Evolutionary conservation across 2,329 filamentous ascomycete species (phyloP), one percentile per base, ranked within the genome.

Genomic region (Cercospora sp.): DNA sequence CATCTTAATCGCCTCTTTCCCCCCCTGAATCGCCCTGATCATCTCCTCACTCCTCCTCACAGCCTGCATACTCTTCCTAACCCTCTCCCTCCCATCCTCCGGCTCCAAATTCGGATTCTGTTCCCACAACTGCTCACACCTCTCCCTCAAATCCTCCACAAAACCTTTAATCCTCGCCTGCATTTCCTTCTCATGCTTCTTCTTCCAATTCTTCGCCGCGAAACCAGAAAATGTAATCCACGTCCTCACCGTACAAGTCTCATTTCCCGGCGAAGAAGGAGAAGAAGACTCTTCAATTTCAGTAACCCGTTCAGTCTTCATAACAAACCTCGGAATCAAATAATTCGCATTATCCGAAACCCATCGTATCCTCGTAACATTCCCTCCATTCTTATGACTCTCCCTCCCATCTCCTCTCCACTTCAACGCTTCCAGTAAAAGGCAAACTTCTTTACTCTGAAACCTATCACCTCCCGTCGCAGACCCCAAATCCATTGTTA

Each of bases 141-240:
- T 63, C 20, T 55, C 53, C 36, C 60, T 68, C 18, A 68, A 57
- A 60, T 68, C 67, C 42, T 66, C 51, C 39, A 64, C 62, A 30
- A 68, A 68, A 30, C 64, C 51, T 23, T 12, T 31, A n/a, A 68
- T 28, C 6, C 63, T 31, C 30, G 30, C 71, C 69, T 78, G 73
- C 71, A 83, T 72, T 58, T 74, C 73, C 39, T 66, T 67, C 61
- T 76, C 78, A 73, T 79, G 81, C 75, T 82, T 80, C 79, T 80
- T 82, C 75, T 77, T 78, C 16, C 81, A 76, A 42, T 74, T 73
- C 74, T 81, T 80, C 16, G 79, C 81, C 61, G 80, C 51, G 65
- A 78, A 75, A 6, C 83, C 83, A 12, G 71, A 74, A 73, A 84
- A 82, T 4, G 76, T 77, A 74, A 84, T 80, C 83, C 83, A 84